Conservation (phyloP, 1,284 basidiomycete species). For the Neolentinus lepideus region DNA sequence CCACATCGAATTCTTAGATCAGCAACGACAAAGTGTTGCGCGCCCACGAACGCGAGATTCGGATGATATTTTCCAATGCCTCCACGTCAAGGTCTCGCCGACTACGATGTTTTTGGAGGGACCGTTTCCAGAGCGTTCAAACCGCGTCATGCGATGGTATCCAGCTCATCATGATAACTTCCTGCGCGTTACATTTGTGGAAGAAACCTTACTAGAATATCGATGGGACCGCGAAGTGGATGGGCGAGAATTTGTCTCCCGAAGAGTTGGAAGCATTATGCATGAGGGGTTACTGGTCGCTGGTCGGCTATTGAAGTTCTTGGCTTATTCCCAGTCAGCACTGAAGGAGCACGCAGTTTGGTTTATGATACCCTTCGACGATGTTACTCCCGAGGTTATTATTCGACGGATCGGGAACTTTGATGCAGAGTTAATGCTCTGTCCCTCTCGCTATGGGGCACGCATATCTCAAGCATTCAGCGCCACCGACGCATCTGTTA, state of each 20-base stretch:
- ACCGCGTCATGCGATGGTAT: conserved; percentile 53
- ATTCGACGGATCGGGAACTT: conserved; percentile 45
- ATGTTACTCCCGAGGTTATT: conserved; percentile 38
- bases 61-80: conserved; percentile 41
- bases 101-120: conserved; percentile 52
- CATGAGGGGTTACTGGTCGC: conserved; percentile 39
- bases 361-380: conserved; percentile 45
- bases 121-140: conserved; percentile 58
- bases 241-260: conserved; percentile 34
- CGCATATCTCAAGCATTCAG: conserved; percentile 70
- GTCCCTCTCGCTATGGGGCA: conserved; percentile 66
- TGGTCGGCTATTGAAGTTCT: conserved; percentile 44
- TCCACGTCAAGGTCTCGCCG: conserved; percentile 53
- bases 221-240: conserved; percentile 47
- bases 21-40: background rate
- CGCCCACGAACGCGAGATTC: conserved; percentile 1
- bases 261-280: conserved; percentile 35
- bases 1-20: conserved; percentile 21
- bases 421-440: conserved; percentile 40
- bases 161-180: conserved; percentile 44
- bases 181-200: conserved; percentile 56
- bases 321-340: conserved; percentile 51
- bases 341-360: conserved; percentile 50
- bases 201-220: conserved; percentile 44
- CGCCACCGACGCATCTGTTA: conserved; percentile 53